A percentile compares a stretch with the other conserved stretches of the same genome.
Evolutionary conservation across 2,329 filamentous ascomycete species (phyloP).

Genomic region (Hypoxylon sp.): DNA sequence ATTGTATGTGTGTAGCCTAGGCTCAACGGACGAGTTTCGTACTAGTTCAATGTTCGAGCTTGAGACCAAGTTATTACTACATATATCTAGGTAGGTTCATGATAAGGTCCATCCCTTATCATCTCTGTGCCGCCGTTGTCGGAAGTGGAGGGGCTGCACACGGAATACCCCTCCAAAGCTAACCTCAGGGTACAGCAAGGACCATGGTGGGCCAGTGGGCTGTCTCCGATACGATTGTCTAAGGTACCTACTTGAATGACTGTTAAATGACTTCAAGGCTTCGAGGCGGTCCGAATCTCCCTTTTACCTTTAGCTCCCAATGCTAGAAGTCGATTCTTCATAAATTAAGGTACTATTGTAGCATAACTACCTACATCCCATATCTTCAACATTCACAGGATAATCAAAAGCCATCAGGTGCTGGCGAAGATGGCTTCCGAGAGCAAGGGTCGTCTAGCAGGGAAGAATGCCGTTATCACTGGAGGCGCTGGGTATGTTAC

Average conservation of each 20-base stretch:
- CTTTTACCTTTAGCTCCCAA: background rate
- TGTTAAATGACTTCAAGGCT: background rate
- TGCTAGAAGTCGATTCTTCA: background rate
- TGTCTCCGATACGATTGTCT: background rate
- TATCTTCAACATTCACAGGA: background rate
- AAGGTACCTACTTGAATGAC: background rate
- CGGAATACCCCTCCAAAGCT: slow-evolving; percentile 29
- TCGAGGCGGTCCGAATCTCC: background rate
- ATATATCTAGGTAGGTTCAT: slow-evolving; percentile 4
- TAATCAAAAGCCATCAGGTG: background rate
- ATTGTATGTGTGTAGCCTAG: background rate
- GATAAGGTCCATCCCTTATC: slow-evolving; percentile 35
- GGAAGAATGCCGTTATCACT: slow-evolving; percentile 80
- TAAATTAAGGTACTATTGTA: background rate
- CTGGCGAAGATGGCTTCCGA: slow-evolving; percentile 49
- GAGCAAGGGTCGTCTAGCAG: slow-evolving; percentile 64
- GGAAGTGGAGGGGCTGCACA: slow-evolving; percentile 32
- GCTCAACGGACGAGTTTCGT: too few species aligned
- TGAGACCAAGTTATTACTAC: background rate
- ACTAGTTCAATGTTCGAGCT: background rate
- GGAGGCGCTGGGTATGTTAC: slow-evolving; percentile 82
- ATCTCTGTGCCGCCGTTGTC: slow-evolving; percentile 34
- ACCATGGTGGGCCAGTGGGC: background rate
- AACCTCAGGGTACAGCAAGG: slow-evolving; percentile 1
- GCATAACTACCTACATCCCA: too few species aligned